Evolutionary conservation across 2,329 filamentous ascomycete genomes (phyloP), one percentile per base, ranked within the genome.

Genomic region (Fusarium sp.): DNA sequence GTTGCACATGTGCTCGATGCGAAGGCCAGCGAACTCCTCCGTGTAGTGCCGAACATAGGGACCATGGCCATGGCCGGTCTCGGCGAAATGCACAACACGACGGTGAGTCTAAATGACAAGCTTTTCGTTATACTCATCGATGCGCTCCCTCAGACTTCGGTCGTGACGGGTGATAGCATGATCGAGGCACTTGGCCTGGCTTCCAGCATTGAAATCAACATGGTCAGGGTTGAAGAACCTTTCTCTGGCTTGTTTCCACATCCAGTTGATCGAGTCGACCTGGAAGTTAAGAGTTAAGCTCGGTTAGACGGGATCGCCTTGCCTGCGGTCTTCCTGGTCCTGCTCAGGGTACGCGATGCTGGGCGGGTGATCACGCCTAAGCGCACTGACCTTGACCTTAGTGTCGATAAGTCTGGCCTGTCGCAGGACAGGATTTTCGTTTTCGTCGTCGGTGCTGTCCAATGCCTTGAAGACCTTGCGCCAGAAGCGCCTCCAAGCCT

Each of bases 91-190:
- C 6, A 56, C 43, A 15, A 56, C 22, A 3, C 52, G 52, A 10
- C 52, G 43, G 6, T 33, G 33, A 31, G 33, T 39, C 3, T 43
- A 33, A 17, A 56, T n/a, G 11, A 56, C 39, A 7, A 24, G 28
- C 20, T 48, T 33, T 18, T 56, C 52, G 14, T 56, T 56, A 33
- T 31, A 49, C 43, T 40, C 38, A 14, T 56, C 39, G 31, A 56
- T 26, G 10, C 43, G 53, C 7, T 50, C 33, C 24, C 31, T 15
- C 15, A 56, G n/a, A 4, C n/a, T 31, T 13, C 43, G 53, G 14
- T 50, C 44, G n/a, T 56, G 50, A 31, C 33, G 44, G 10, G 24
- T 22, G 5, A 56, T 56, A 18, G 53, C 43, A 28, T 22, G 33
- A 15, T 39, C 33, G 7, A 56, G 18, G 10, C 53, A 56, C 24